These are phyloP conservation scores for Pythium utonaiense DNA, from an alignment of 352 stramenopile species.

Conservation along the genomic window DNA sequence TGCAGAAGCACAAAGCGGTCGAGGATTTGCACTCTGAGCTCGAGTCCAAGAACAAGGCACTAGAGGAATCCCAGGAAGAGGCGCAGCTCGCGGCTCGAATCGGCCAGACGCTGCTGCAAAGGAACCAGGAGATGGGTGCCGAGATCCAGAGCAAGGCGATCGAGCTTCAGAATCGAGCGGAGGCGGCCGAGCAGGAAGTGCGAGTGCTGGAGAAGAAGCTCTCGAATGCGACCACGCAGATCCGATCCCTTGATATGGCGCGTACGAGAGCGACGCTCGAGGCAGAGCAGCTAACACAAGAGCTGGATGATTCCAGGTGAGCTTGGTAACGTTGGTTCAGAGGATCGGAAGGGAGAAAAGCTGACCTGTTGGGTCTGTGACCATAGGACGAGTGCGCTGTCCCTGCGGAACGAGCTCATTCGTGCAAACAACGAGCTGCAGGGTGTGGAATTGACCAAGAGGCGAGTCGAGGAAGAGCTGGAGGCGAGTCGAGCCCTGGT, in stretches of 20 bases:
- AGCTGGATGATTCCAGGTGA: constrained; percentile 26
- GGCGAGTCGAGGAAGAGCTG: constrained; percentile 24
- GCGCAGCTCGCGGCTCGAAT: constrained; percentile 43
- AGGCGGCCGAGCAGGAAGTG: constrained; percentile 42
- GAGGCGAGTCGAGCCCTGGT: constrained; percentile 15
- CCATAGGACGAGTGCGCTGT: background rate
- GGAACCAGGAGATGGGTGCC: constrained; percentile 46
- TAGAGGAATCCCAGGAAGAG: constrained; percentile 49
- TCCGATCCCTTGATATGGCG: constrained; percentile 38
- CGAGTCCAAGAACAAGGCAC: constrained; percentile 41
- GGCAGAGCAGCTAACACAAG: constrained; percentile 31
- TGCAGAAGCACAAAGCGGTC: constrained; percentile 37
- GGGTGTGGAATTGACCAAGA: constrained; percentile 13
- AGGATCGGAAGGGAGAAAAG: too few species aligned
- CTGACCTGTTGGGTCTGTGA: background rate
- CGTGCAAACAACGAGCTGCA: constrained; percentile 25
- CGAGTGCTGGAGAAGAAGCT: constrained; percentile 37
- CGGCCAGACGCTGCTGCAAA: constrained; percentile 41
- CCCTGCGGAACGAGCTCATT: constrained; percentile 21
- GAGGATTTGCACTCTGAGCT: constrained; percentile 47
- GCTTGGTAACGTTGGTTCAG: background rate
- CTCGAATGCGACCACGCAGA: constrained; percentile 27
- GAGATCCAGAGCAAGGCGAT: constrained; percentile 33
- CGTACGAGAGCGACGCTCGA: constrained; percentile 31
- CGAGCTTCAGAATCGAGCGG: constrained; percentile 35